A percentile compares a stretch with the other conserved stretches of the same genome.
phyloP scores from a whole-genome alignment of 176 grass and related monocot genomes.

The Musa troglodytarum region DNA sequence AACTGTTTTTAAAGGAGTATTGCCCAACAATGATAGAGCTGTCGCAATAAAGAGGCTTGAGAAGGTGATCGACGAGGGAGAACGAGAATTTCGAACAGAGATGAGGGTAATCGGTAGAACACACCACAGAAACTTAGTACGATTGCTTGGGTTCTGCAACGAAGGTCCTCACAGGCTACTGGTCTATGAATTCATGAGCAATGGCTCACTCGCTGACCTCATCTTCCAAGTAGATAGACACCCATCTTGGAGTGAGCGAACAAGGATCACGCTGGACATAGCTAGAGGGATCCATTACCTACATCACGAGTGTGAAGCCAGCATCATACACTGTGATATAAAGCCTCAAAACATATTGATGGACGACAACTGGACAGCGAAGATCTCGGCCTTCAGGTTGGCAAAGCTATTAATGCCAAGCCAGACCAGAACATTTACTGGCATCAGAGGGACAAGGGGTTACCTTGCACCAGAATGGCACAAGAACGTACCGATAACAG shows the following conservation, averaged over 20 bases:
- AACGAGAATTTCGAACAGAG: constrained; percentile 32
- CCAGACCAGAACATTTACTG: constrained; percentile 35
- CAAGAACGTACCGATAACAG: constrained; percentile 9
- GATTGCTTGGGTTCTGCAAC: constrained; percentile 42
- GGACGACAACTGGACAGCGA: constrained; percentile 28
- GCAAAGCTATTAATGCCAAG: constrained; percentile 38
- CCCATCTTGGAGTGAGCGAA: constrained; percentile 27
- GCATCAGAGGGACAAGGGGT: constrained; percentile 34
- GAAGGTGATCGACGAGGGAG: constrained; percentile 33
- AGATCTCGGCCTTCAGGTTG: constrained; percentile 51
- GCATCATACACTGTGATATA: constrained; percentile 50
- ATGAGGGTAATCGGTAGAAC: constrained; percentile 34
- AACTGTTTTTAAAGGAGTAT: neutral
- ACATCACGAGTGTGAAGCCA: constrained; percentile 28
- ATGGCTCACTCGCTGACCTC: constrained; percentile 40
- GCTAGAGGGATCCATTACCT: constrained; percentile 36
- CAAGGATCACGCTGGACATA: constrained; percentile 20
- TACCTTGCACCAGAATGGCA: constrained; percentile 25
- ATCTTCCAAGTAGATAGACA: constrained; percentile 22
- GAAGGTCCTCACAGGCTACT: constrained; percentile 29
- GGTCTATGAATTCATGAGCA: constrained; percentile 46
- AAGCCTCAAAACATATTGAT: constrained; percentile 54
- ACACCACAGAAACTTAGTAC: constrained; percentile 44
- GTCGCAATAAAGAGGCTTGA: constrained; percentile 41
- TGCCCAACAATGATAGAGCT: neutral